Evolutionary conservation across 1,139 yeast species (phyloP), one percentile per base, ranked within the genome.

Genomic region (Debaryomycetaceae sp.): DNA sequence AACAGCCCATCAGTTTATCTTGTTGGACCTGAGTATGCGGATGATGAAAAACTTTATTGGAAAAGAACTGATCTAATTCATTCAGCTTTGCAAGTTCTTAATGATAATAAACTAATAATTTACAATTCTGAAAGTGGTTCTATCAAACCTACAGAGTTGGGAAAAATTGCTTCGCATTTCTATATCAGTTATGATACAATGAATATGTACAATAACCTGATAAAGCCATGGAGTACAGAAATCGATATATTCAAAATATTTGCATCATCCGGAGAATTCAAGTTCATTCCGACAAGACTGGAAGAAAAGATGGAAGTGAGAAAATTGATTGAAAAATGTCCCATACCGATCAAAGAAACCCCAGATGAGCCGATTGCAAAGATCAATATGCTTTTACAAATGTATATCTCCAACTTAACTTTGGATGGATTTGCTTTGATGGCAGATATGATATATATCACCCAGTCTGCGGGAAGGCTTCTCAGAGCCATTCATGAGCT

Each of bases 401-500:
- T 96, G 0, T 89, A 87, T 53, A 84, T 94, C 14, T 87, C 97
- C 1, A 64, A 83, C 29, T 65, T 91, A 31, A 66, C 72, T 8
- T 67, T 94, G 13, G 95, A 86, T 2, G 98, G 98, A 1, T 87
- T 87, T 67, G 97, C 98, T 0, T 65, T 94, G 43, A 80, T 85
- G 73, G 82, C 97, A 0, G 99, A 94, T 65, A 89, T 91, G 97
- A 75, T 87, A 4, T 92, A 87, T 54, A 79, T 94, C 32, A 87
- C 94, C 0, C 98, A 92, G 58, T 87, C 95, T 30, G 98, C 97
- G 0, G 95, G 95, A 5, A 76, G 99, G 56, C 63, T 94, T 33
- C 68, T 91, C 39, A 67, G 97, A 39, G 98, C 98, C 0, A 76
- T 94, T 48, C 83, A 78, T 56, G 97, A 92, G 55, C 79, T 92